Evolutionary conservation across 495 filamentous ascomycete species (phyloP).

Genomic region (Rostrohypoxylon terebratum): DNA sequence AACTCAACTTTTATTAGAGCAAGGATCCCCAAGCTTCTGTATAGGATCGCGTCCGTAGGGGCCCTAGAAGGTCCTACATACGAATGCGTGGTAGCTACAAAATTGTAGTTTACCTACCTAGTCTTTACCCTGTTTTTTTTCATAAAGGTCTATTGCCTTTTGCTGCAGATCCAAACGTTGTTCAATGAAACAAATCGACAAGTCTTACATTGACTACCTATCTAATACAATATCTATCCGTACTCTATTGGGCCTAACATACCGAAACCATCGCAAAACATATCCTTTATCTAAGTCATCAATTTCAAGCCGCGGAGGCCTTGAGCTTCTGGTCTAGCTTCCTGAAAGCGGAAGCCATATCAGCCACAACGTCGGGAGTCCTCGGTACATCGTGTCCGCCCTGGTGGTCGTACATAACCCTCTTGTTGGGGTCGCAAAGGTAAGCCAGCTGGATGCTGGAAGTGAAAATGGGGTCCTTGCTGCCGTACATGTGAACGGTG

Average conservation of each 20-base stretch:
- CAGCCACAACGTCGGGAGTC: slow-evolving; percentile 7
- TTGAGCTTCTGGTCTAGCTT: not conserved
- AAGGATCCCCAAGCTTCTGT: not conserved
- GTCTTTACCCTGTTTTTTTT: not conserved
- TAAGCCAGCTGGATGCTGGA: slow-evolving; percentile 14
- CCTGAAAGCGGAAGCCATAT: slow-evolving; percentile 7
- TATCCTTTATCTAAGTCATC: not conserved
- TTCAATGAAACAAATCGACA: not conserved
- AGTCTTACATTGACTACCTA: not conserved
- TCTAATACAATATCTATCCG: not conserved
- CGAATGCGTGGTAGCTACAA: not conserved
- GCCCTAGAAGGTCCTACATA: not conserved
- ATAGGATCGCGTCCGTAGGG: not conserved
- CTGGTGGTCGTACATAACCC: slow-evolving; percentile 12
- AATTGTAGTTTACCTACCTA: not conserved
- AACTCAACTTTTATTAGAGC: not conserved
- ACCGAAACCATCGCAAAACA: not conserved
- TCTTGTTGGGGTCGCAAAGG: slow-evolving; percentile 10
- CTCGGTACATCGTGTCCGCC: slow-evolving; percentile 7
- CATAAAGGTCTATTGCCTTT: not conserved
- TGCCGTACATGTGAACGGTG: slow-evolving; percentile 9
- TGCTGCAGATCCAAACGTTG: not conserved
- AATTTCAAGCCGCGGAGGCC: not conserved
- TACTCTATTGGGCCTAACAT: not conserved
- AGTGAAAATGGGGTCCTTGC: slow-evolving; percentile 10